A percentile compares a stretch with the other conserved stretches of the same genome.
phyloP scores from a whole-genome alignment of 306 rosid genomes.

The Gillenia trifoliata region DNA sequence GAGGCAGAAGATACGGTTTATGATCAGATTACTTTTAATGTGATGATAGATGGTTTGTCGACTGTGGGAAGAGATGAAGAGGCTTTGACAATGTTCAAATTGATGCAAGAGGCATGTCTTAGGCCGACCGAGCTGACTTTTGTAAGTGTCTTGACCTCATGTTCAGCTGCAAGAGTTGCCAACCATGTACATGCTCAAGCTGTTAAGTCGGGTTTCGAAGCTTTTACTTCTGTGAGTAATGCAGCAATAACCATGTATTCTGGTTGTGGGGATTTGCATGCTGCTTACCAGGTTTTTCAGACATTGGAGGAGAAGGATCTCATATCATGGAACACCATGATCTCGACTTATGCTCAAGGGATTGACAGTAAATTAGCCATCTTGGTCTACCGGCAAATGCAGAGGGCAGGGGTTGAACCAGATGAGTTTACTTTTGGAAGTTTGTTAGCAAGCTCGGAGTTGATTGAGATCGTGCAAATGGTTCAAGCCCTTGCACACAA shows the following conservation, averaged over 20 bases:
- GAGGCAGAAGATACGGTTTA: slow-evolving; percentile 28
- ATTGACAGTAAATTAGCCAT: slow-evolving; percentile 38
- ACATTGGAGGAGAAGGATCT: slow-evolving; percentile 50
- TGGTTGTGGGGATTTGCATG: slow-evolving; percentile 44
- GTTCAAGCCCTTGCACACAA: slow-evolving; percentile 48
- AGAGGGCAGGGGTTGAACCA: slow-evolving; percentile 41
- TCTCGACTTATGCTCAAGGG: slow-evolving; percentile 48
- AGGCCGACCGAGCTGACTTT: slow-evolving; percentile 55
- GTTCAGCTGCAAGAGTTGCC: slow-evolving; percentile 38
- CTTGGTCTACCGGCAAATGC: slow-evolving; percentile 48
- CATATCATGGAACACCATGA: slow-evolving; percentile 72
- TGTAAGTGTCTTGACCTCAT: slow-evolving; percentile 74
- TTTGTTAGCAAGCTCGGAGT: slow-evolving; percentile 46
- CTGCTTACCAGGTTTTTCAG: slow-evolving; percentile 46
- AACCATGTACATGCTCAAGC: slow-evolving; percentile 53
- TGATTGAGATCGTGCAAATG: slow-evolving; percentile 40
- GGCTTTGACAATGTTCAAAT: slow-evolving; percentile 48
- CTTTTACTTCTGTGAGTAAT: slow-evolving; percentile 52
- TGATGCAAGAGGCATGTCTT: slow-evolving; percentile 46
- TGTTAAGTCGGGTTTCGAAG: slow-evolving; percentile 53
- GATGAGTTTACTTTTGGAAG: slow-evolving; percentile 78
- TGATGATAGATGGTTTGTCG: slow-evolving; percentile 68
- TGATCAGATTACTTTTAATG: slow-evolving; percentile 67
- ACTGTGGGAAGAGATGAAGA: slow-evolving; percentile 40
- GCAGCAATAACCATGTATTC: slow-evolving; percentile 75